Base-by-base conservation (phyloP, 1,284 basidiomycete species). In the Sparassis latifolia region DNA sequence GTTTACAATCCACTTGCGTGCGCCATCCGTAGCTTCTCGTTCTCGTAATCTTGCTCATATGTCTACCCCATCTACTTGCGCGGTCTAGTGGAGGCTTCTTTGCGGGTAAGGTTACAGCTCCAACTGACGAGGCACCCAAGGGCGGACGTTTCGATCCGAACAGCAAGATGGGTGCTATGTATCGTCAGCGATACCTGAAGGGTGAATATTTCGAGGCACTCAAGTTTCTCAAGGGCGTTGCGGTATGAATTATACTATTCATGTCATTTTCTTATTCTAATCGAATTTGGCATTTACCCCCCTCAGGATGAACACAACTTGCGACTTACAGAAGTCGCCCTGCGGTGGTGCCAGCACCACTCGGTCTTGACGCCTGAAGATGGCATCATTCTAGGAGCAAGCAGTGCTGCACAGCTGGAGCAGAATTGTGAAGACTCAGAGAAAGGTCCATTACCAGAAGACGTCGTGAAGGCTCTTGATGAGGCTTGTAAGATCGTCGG, bases 1-100 rank as follows among this genome's bases (percentile, higher is more conserved):
- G 66, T 76, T 33, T 79, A 75, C 61, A 77, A 74, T 54, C 75
- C 76, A n/a, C 66, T 80, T 33, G 76, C 76, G 71, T 70, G 46
- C 52, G 66, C 61, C n/a, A 32, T 47, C 32, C n/a, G 9, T 29
- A n/a, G 40, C 30, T 35, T 10, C 10, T 7, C n/a, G 10, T 5
- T 12, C 10, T 33, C 3, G n/a, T 5, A 29, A n/a, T 27, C 29
- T 35, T 39, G 32, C 42, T 33, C 9, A 29, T 41, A 44, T 42
- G 27, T 28, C 20, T 42, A 28, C 27, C 6, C 5, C 27, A 6
- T 28, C 40, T 27, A 10, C 40, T 27, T 42, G 40, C 9, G 9
- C 10, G 6, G 40, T 6, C 10, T 33, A 63, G 62, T 32, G 75
- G 74, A 4, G 77, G 75, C 10, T 67, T 76, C 48, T 72, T 78